Evolutionary conservation across 805 yeast genomes (phyloP).

Genomic region (Metschnikowia cerradonensis): DNA sequence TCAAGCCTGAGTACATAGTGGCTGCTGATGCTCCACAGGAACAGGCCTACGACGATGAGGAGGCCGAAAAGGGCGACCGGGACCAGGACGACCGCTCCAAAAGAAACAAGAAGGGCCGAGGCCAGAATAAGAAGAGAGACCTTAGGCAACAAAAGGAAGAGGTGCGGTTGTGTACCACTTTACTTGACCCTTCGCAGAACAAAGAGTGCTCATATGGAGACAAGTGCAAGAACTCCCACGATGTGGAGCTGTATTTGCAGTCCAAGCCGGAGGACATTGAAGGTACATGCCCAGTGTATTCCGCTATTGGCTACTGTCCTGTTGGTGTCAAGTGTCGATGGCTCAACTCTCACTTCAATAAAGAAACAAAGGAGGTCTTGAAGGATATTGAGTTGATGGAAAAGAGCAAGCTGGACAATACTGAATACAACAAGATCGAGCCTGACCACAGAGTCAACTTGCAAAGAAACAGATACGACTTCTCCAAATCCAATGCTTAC

Average conservation of each 20-base stretch:
- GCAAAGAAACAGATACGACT: slow-evolving; percentile 59
- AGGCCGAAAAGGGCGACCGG: slow-evolving; percentile 43
- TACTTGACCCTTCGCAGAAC: slow-evolving; percentile 50
- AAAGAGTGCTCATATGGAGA: slow-evolving; percentile 61
- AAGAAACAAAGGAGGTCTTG: slow-evolving; percentile 41
- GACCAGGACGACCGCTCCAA: slow-evolving; percentile 24
- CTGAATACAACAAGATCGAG: slow-evolving; percentile 63
- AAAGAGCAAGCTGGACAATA: slow-evolving; percentile 29
- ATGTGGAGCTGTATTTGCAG: slow-evolving; percentile 57
- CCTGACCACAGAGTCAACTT: slow-evolving; percentile 43
- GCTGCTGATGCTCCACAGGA: slow-evolving; percentile 37
- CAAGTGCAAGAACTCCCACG: slow-evolving; percentile 74
- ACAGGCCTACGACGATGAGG: slow-evolving; percentile 40
- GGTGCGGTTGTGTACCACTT: slow-evolving; percentile 60
- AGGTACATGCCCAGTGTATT: slow-evolving; percentile 81
- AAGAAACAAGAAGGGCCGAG: slow-evolving; percentile 52
- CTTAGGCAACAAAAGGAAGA: slow-evolving; percentile 63
- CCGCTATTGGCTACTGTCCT: slow-evolving; percentile 84
- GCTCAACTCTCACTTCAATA: slow-evolving; percentile 65
- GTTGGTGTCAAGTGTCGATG: slow-evolving; percentile 91
- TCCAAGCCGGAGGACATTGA: slow-evolving; percentile 68
- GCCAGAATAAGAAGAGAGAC: slow-evolving; percentile 83
- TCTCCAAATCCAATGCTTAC: slow-evolving; percentile 54
- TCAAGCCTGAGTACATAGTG: slow-evolving; percentile 67
- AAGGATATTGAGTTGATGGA: slow-evolving; percentile 42